Conservation (phyloP, 306 rosid genomes). For the Hippophae tibetana region DNA sequence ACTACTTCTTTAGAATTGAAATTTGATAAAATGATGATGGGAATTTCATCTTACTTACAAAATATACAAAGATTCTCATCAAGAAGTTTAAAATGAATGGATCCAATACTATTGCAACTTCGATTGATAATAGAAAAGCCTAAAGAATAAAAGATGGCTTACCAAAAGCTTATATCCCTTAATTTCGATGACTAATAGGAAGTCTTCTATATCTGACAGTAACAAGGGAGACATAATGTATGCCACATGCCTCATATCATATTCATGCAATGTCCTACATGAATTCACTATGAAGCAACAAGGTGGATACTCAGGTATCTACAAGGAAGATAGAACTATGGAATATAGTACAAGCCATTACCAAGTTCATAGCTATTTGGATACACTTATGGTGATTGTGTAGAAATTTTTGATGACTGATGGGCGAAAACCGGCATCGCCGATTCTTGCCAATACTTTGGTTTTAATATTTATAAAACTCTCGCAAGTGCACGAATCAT, state of each 20-base stretch:
- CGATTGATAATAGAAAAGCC: not conserved
- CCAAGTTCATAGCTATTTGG: too few relatives aligned
- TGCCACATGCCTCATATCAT: not conserved
- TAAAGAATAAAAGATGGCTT: not conserved
- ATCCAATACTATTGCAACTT: not conserved
- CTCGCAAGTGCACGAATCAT: too few relatives aligned
- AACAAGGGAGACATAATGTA: not conserved
- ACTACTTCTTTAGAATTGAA: not conserved
- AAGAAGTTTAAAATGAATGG: not conserved
- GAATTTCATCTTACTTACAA: not conserved
- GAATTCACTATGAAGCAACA: not conserved
- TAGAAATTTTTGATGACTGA: too few relatives aligned
- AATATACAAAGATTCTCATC: too few relatives aligned
- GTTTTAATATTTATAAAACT: too few relatives aligned
- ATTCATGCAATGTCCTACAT: not conserved
- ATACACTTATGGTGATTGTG: too few relatives aligned
- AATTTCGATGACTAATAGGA: not conserved
- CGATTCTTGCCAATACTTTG: too few relatives aligned
- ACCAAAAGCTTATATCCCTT: not conserved
- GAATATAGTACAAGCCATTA: not conserved
- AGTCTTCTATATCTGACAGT: not conserved
- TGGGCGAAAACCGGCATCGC: too few relatives aligned
- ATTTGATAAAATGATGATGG: not conserved
- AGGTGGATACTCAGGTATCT: not conserved
- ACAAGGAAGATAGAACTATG: not conserved